Conservation (phyloP, 2,329 filamentous ascomycete species). For the Grosmannia clavigera region DNA sequence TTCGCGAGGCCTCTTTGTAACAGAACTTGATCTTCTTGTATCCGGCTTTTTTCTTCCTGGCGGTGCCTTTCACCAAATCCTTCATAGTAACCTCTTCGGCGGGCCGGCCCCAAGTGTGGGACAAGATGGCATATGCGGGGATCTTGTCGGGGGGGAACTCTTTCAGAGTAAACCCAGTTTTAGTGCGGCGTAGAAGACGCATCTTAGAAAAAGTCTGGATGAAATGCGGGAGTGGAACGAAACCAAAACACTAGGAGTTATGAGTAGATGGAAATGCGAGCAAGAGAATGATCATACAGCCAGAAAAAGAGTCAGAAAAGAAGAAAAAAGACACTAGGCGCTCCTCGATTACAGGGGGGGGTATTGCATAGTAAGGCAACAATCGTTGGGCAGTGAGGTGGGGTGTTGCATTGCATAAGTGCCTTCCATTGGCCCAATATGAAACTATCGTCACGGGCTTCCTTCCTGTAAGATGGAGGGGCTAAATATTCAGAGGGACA, state of each 20-base stretch:
- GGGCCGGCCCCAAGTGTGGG: constrained; percentile 16
- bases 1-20: neutral
- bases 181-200: neutral
- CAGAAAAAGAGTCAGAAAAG: neutral
- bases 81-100: constrained; percentile 8
- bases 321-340: neutral
- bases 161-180: neutral
- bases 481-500: neutral
- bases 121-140: constrained; percentile 13
- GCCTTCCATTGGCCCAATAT: neutral
- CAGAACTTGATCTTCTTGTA: constrained; percentile 8
- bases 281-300: neutral
- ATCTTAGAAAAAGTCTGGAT: neutral
- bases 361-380: neutral
- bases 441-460: neutral
- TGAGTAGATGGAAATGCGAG: neutral
- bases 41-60: constrained; percentile 3
- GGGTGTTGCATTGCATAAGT: neutral
- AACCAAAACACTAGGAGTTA: neutral
- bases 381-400: neutral
- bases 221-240: neutral
- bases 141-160: neutral
- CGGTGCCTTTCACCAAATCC: constrained; percentile 6
- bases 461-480: neutral
- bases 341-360: neutral